Evolutionary conservation across 352 stramenopile genomes (phyloP).

Genomic region (Phytophthora sp.): DNA sequence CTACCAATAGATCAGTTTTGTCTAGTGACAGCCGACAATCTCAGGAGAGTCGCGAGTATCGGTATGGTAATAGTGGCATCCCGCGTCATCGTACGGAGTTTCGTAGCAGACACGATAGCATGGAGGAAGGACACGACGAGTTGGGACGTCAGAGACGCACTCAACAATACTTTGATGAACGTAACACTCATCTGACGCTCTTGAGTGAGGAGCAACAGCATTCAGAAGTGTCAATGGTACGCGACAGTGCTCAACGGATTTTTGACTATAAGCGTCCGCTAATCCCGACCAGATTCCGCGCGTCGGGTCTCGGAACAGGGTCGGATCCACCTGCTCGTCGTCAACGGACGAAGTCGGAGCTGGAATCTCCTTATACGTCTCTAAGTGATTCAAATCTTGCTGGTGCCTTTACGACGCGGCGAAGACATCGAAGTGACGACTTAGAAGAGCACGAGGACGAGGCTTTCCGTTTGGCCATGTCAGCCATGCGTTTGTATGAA

Average conservation of each 20-base stretch:
- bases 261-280: constrained; percentile 19
- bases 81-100: constrained; percentile 9
- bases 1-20: constrained; percentile 33
- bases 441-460: constrained; percentile 39
- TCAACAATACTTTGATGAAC: constrained; percentile 36
- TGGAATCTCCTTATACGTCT: constrained; percentile 31
- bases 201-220: constrained; percentile 16
- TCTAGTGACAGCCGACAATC: constrained; percentile 34
- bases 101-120: constrained; percentile 12
- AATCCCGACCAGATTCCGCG: constrained; percentile 13
- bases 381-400: constrained; percentile 30
- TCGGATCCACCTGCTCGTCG: constrained; percentile 20
- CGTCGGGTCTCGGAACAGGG: constrained; percentile 13
- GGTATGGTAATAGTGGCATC: constrained; percentile 19
- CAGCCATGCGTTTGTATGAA: constrained; percentile 80
- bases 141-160: constrained; percentile 27
- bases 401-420: constrained; percentile 24
- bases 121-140: constrained; percentile 21
- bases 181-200: constrained; percentile 35
- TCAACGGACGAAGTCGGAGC: constrained; percentile 4
- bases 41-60: constrained; percentile 18
- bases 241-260: constrained; percentile 11
- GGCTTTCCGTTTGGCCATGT: constrained; percentile 72
- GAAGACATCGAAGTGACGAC: constrained; percentile 32
- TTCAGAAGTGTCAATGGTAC: neutral